Evolutionary conservation across 2,329 filamentous ascomycete species (phyloP).

Genomic region (Fusarium sp.): DNA sequence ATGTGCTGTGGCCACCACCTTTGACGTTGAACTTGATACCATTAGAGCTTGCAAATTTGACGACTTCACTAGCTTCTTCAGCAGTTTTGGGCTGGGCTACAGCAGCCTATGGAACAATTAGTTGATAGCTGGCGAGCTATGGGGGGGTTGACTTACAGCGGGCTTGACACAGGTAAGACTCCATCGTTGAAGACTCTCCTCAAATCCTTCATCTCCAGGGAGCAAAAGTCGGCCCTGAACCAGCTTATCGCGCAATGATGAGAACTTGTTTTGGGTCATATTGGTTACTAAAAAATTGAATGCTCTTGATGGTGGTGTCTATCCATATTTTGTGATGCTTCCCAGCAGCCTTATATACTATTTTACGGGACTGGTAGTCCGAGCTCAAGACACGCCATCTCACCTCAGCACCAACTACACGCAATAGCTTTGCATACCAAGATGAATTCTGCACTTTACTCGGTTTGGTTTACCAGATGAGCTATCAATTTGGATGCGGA

Average conservation of each 20-base stretch:
- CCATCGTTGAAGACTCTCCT: constrained; percentile 54
- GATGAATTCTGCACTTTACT: background rate
- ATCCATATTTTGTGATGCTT: background rate
- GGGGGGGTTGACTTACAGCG: constrained; percentile 40
- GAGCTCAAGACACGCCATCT: background rate
- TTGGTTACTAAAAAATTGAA: background rate
- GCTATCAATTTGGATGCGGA: constrained; percentile 7
- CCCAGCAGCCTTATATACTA: constrained; percentile 13
- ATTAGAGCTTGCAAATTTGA: constrained; percentile 59
- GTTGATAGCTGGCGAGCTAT: background rate
- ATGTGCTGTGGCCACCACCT: constrained; percentile 68
- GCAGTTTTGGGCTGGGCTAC: constrained; percentile 58
- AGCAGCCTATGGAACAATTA: constrained; percentile 53
- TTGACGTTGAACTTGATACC: constrained; percentile 64
- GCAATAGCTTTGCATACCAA: background rate
- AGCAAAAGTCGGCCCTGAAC: constrained; percentile 49
- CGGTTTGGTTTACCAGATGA: background rate
- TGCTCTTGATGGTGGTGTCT: background rate
- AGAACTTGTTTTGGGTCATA: constrained; percentile 37
- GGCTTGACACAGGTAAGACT: constrained; percentile 54
- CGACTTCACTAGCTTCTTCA: constrained; percentile 56
- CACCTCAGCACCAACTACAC: constrained; percentile 6
- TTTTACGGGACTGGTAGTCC: too few relatives aligned
- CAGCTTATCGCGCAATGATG: constrained; percentile 34
- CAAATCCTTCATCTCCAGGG: constrained; percentile 51